Conservation (phyloP, 1,139 yeast species). For the Nakaseomyces sp. region DNA sequence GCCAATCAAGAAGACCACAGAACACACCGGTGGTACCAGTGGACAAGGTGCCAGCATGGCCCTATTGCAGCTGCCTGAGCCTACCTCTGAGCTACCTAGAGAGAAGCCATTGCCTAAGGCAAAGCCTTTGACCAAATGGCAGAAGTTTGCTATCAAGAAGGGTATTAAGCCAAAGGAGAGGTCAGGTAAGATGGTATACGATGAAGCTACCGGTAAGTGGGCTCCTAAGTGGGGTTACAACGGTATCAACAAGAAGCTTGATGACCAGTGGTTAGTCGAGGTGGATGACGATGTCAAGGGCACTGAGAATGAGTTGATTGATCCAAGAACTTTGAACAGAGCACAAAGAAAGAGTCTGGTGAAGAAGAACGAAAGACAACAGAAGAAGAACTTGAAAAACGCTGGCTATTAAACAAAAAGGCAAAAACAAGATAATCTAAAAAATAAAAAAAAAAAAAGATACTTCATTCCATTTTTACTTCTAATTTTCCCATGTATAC, state of each 20-base stretch:
- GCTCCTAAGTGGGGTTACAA: conserved; percentile 98
- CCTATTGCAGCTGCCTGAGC: conserved; percentile 76
- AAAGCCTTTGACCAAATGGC: conserved; percentile 93
- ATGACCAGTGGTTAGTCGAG: conserved; percentile 93
- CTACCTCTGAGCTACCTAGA: conserved; percentile 77
- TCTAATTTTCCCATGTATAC: not conserved
- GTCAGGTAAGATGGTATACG: conserved; percentile 83
- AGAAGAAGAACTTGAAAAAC: conserved; percentile 64
- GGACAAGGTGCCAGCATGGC: conserved; percentile 70
- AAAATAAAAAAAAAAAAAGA: too few species aligned
- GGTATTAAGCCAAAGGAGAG: conserved; percentile 88
- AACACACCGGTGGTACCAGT: conserved; percentile 50
- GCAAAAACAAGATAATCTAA: too few species aligned
- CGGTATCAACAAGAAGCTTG: conserved; percentile 81
- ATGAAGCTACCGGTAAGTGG: conserved; percentile 90
- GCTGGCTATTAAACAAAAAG: conserved; percentile 2
- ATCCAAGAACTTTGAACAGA: conserved; percentile 75
- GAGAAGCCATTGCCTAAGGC: conserved; percentile 92
- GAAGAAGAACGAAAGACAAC: conserved; percentile 80
- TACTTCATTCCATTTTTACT: not conserved
- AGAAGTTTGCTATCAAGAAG: conserved; percentile 87
- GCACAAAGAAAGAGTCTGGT: conserved; percentile 77
- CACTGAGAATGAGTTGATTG: conserved; percentile 64
- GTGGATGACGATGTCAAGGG: conserved; percentile 66
- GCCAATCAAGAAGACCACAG: conserved; percentile 80